Conservation (phyloP, 73 alveolate species). For the Paramecium sonneborni region DNA sequence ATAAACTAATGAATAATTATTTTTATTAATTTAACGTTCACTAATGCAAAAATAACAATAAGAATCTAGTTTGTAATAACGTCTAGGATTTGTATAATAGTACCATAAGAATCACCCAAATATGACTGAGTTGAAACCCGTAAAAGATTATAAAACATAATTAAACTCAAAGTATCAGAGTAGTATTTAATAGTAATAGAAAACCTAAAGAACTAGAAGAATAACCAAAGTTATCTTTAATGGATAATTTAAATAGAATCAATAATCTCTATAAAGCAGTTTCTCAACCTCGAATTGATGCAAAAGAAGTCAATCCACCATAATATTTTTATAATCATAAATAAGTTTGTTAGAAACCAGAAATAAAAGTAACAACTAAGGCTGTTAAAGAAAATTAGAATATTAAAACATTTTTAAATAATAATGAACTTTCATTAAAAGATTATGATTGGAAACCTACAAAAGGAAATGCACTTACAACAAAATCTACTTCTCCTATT, state of each 20-base stretch:
- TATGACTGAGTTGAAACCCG: background rate
- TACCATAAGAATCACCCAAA: background rate
- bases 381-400: background rate
- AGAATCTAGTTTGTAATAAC: background rate
- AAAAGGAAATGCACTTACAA: background rate
- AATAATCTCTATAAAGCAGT: background rate
- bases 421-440: background rate
- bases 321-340: background rate
- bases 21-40: constrained; percentile 12
- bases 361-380: background rate
- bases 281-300: background rate
- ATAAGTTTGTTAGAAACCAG: background rate
- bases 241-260: constrained; percentile 6
- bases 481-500: background rate
- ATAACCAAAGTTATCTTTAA: background rate
- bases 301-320: background rate
- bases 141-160: background rate
- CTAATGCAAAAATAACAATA: background rate
- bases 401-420: background rate
- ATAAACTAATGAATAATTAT: background rate
- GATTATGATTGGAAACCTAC: background rate
- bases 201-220: background rate
- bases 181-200: background rate
- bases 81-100: background rate
- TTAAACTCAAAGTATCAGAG: background rate